These are phyloP conservation scores for Pichia norvegensis DNA, from an alignment of 1,139 yeast species.

Conservation along the genomic window DNA sequence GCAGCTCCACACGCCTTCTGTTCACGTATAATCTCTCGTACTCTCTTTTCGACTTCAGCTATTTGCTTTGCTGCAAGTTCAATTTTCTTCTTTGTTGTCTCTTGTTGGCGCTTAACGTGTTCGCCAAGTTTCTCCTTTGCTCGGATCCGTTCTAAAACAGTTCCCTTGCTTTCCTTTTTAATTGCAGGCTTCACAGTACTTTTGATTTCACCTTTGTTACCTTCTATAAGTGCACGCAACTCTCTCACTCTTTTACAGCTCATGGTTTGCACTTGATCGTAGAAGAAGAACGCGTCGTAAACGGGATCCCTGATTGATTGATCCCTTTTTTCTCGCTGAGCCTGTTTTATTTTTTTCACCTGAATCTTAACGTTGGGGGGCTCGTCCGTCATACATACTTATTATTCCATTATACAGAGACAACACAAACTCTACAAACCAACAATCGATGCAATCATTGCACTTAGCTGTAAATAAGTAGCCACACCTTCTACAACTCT, in stretches of 20 bases:
- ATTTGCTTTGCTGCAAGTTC: not conserved
- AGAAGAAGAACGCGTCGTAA: no score
- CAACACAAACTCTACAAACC: not conserved
- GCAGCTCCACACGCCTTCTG: not conserved
- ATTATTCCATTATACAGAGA: no score
- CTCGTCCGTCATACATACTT: not conserved
- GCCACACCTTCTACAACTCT: conserved; percentile 89
- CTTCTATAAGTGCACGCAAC: not conserved
- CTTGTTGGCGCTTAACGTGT: not conserved
- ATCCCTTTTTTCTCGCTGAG: not conserved
- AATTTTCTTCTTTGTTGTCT: not conserved
- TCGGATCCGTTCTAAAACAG: not conserved
- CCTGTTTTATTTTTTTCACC: no score
- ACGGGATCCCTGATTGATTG: no score
- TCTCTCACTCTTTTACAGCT: not conserved
- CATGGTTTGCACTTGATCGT: not conserved
- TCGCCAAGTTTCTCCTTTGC: not conserved
- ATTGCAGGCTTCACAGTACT: no score
- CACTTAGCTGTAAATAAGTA: conserved; percentile 77
- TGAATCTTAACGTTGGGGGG: not conserved
- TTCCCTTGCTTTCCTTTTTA: not conserved
- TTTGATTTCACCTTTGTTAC: not conserved
- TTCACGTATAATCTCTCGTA: not conserved
- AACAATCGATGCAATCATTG: conserved; percentile 64
- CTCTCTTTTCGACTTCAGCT: not conserved